Conservation (phyloP, 148 eudicot genomes). For the Cornus controversa region DNA sequence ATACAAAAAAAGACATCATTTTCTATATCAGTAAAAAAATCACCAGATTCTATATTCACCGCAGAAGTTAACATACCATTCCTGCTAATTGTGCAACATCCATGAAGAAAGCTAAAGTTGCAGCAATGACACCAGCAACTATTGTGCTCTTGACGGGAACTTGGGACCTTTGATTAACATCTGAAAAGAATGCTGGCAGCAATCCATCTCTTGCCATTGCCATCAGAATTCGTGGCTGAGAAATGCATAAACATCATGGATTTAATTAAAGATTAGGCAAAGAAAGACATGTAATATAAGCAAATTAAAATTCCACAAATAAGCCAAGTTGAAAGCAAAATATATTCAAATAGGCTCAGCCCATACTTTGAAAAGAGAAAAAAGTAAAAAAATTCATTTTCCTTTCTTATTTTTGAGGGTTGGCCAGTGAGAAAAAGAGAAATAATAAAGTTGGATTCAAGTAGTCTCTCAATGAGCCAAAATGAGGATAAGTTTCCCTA, state of each 20-base stretch:
- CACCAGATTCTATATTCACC: not conserved
- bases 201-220: slow-evolving; percentile 99
- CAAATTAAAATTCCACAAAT: no score
- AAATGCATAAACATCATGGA: slow-evolving; percentile 20
- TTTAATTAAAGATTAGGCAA: not conserved
- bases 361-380: no score
- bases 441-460: no score
- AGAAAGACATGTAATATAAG: not conserved
- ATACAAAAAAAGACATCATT: not conserved
- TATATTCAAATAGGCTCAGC: no score
- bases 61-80: slow-evolving; percentile 53
- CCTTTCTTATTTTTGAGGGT: no score
- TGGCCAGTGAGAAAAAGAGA: no score
- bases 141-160: slow-evolving; percentile 93
- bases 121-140: slow-evolving; percentile 70
- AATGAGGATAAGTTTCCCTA: not conserved
- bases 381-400: no score
- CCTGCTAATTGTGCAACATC: slow-evolving; percentile 92
- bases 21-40: not conserved
- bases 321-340: no score
- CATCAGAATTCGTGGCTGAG: slow-evolving; percentile 94
- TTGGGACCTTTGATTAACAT: slow-evolving; percentile 66
- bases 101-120: slow-evolving; percentile 77
- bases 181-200: slow-evolving; percentile 91
- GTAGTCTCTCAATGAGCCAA: no score